Base-by-base conservation (phyloP, 2,329 filamentous ascomycete species). In the Pseudocercospora pini-densiflorae region DNA sequence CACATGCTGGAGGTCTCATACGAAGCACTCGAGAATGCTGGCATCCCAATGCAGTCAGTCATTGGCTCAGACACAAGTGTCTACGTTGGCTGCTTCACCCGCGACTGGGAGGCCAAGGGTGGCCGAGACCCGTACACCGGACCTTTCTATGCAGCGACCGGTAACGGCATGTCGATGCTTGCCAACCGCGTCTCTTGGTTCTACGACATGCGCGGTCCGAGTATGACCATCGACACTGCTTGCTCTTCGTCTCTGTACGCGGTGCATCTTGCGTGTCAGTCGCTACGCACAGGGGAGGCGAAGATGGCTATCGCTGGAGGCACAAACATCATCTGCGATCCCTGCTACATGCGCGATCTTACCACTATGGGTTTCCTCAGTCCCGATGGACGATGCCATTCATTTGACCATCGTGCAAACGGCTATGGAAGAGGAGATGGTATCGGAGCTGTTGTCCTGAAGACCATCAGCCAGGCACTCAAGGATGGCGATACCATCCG, bases 381-480 rank as follows among this genome's bases (percentile, higher is more conserved):
- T 2, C 75, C 77, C 0, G 69, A 70, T n/a, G 76, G 77, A 21
- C 57, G 55, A 47, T 65, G 47, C 31, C 47, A 64, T 31, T 72
- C 73, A 16, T 80, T 76, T 59, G 72, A 74, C 10, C 74, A 71
- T 3, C 70, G 72, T 3, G 85, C 83, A 0, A 77, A 85, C 69
- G 85, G 84, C 5, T 85, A 81, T 72, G 84, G 79, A 21, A 79
- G 85, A 0, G 85, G 84, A 14, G 87, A 89, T 59, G 86, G 85
- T 0, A 74, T 86, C 7, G 59, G 49, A 23, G 55, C 36, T 8
- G 14, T 64, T 14, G 10, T 57, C 5, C 36, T 40, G 12, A 67
- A 66, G 54, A 54, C 27, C 1, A 19, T 67, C 14, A 29, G 29
- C 21, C 21, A 64, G 19, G 68, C 67, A 2, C 58, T 66, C 16